Evolutionary conservation across 108 stramenopile genomes (phyloP).

Genomic region (Chaetoceros muelleri): DNA sequence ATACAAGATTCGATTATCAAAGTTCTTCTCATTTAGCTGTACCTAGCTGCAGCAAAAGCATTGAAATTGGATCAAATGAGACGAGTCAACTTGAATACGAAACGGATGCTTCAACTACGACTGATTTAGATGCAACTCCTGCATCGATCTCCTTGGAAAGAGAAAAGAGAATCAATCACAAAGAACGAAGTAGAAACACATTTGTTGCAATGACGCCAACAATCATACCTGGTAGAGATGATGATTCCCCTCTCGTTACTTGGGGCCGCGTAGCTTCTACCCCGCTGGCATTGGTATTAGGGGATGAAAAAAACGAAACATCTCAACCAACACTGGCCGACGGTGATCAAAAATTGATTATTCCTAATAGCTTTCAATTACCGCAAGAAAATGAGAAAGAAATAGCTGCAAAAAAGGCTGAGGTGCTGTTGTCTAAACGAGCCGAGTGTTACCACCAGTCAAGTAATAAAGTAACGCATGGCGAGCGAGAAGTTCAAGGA

Average conservation of each 20-base stretch:
- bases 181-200: slow-evolving; percentile 19
- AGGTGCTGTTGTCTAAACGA: background rate
- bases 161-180: slow-evolving; percentile 15
- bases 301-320: no score
- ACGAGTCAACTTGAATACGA: background rate
- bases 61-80: slow-evolving; percentile 2
- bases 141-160: slow-evolving; percentile 29
- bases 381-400: background rate
- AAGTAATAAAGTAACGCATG: background rate
- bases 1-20: background rate
- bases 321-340: no score
- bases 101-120: slow-evolving; percentile 43
- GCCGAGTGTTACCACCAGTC: background rate
- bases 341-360: background rate
- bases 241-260: slow-evolving; percentile 49
- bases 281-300: slow-evolving; percentile 20
- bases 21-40: background rate
- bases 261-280: slow-evolving; percentile 59
- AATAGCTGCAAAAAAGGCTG: background rate
- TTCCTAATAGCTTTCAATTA: background rate
- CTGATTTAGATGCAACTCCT: slow-evolving; percentile 58
- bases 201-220: slow-evolving; percentile 69
- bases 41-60: background rate
- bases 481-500: background rate
- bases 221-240: slow-evolving; percentile 32